These are phyloP conservation scores for Cairneyella variabilis DNA, from an alignment of 495 filamentous ascomycete genomes.

Conservation along the genomic window DNA sequence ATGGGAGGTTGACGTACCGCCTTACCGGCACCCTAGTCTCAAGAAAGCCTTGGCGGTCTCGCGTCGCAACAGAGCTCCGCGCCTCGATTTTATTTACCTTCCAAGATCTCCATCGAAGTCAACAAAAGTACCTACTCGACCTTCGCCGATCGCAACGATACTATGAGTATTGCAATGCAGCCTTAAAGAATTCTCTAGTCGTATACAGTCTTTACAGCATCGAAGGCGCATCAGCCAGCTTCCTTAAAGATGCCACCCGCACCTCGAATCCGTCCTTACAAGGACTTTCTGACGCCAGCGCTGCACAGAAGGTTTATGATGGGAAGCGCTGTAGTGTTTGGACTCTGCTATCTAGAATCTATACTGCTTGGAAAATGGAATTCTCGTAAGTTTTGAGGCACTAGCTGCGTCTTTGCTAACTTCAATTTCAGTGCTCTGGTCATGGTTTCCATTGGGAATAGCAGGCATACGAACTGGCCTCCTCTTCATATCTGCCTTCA, in stretches of 20 bases:
- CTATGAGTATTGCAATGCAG: conserved; percentile 2
- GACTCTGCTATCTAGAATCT: conserved; percentile 70
- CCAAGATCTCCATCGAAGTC: conserved; percentile 3
- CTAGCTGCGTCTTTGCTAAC: conserved; percentile 10
- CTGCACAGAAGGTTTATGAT: conserved; percentile 82
- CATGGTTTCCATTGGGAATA: conserved; percentile 77
- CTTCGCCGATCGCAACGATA: conserved; percentile 4
- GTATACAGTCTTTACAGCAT: conserved; percentile 20
- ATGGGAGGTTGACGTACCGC: conserved; percentile 19
- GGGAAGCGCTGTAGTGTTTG: conserved; percentile 61
- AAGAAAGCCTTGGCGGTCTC: neutral
- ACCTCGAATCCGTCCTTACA: conserved; percentile 28
- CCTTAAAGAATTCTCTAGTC: neutral
- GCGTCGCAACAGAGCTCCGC: neutral
- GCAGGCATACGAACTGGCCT: conserved; percentile 72
- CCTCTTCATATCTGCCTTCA: conserved; percentile 69
- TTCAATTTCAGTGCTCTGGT: conserved; percentile 63
- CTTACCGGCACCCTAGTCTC: neutral
- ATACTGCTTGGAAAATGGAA: conserved; percentile 66
- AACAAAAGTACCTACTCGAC: conserved; percentile 3
- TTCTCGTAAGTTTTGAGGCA: conserved; percentile 44
- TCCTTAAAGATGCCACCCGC: conserved; percentile 17
- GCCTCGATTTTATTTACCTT: neutral
- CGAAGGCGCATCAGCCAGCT: neutral
- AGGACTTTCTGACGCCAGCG: conserved; percentile 86